phyloP scores from a whole-genome alignment of 345 rosid species.

The Bruguiera parviflora region DNA sequence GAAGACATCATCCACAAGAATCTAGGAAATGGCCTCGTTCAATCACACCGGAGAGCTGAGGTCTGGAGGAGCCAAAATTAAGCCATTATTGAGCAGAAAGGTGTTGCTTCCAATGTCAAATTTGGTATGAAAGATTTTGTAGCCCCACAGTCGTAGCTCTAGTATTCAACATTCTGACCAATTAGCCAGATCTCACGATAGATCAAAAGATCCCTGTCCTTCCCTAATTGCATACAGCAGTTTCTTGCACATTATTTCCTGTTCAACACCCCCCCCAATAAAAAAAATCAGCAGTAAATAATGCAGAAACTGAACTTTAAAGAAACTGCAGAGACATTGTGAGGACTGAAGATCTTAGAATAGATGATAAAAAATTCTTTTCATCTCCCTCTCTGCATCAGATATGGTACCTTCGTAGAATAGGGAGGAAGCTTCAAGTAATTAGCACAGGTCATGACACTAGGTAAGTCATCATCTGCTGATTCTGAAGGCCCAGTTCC shows the following conservation, averaged over 20 bases:
- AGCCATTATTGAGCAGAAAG: slow-evolving; percentile 40
- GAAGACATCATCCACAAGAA: background rate
- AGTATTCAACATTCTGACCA: slow-evolving; percentile 27
- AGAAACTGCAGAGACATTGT: background rate
- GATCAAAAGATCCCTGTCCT: slow-evolving; percentile 98
- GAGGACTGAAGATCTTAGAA: too few species aligned
- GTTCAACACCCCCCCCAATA: slow-evolving; percentile 19
- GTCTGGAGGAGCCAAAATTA: slow-evolving; percentile 16
- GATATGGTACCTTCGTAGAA: slow-evolving; percentile 77
- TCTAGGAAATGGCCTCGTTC: slow-evolving; percentile 26
- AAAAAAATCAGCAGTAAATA: slow-evolving; percentile 9
- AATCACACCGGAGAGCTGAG: slow-evolving; percentile 15
- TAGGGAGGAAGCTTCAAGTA: slow-evolving; percentile 99
- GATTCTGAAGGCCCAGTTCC: slow-evolving; percentile 68
- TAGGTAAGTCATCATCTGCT: slow-evolving; percentile 94
- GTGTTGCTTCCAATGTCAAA: slow-evolving; percentile 29
- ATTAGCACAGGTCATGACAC: slow-evolving; percentile 99
- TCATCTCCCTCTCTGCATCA: background rate
- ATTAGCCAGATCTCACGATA: slow-evolving; percentile 58
- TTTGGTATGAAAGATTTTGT: slow-evolving; percentile 15
- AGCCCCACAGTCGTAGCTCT: background rate
- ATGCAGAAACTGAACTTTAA: background rate
- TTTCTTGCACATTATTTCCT: slow-evolving; percentile 97
- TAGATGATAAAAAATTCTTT: too few species aligned
- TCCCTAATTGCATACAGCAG: slow-evolving; percentile 85